Evolutionary conservation across 352 stramenopile genomes (phyloP), one percentile per base, ranked within the genome.

Genomic region (Pythium insidiosum): DNA sequence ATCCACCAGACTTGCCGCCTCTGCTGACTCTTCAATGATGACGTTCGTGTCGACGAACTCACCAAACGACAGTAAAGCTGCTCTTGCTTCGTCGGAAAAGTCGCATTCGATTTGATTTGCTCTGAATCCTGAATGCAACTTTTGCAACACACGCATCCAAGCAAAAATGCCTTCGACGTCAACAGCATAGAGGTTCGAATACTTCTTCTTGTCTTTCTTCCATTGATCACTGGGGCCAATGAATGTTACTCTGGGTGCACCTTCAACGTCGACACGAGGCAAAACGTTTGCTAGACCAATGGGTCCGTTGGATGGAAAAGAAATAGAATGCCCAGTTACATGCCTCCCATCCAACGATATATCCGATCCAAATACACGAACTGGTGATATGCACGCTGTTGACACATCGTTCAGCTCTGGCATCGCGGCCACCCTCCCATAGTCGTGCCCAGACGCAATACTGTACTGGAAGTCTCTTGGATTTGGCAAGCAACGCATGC

Each of bases 221-320:
- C 38, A 45, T 18, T 45, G 38, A 34, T 45, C 38, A 2, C 16
- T 15, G 6, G 10, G 2, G 25, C 38, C 38, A 34, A 45, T 34
- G 25, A 45, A 45, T n/a, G 38, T 45, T 5, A 45, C 38, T 4
- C 38, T 21, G 5, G 38, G 38, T n/a, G 6, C 38, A 13, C 33
- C 38, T 34, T 16, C 4, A 6, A 21, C n/a, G n/a, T n/a, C 18
- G 12, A 41, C 19, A 11, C 4, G 16, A 2, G 36, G 36, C 5
- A 41, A 21, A 12, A 41, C 36, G 2, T 41, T 41, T 11, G 19
- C 36, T 18, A 12, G 21, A 18, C n/a, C 11, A 6, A 13, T 3
- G 3, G 36, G 36, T 7, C 36, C 36, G 12, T 41, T 21, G 3
- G 36, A 41, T 5, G 36, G 36, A n/a, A 41, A 41, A 12, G 19